Percentiles rank a stretch among this genome's conserved stretches.
These are phyloP conservation scores for Starmerella bombi DNA, from an alignment of 805 yeast genomes.

Conservation along the genomic window DNA sequence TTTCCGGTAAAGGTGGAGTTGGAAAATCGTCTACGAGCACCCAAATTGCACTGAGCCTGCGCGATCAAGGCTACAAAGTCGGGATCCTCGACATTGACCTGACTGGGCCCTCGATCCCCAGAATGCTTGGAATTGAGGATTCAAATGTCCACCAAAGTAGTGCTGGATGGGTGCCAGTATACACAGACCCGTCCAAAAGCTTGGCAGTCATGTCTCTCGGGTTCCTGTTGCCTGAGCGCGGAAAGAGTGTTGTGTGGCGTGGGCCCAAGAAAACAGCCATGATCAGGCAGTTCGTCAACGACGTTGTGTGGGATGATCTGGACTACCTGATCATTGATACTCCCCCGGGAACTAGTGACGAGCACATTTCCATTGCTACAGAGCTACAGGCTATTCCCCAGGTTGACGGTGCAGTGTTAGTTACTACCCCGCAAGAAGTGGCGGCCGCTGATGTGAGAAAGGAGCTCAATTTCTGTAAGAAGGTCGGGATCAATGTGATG, in stretches of 20 bases:
- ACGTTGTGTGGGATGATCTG: slow-evolving; percentile 76
- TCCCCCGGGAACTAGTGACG: slow-evolving; percentile 98
- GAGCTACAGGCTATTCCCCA: slow-evolving; percentile 44
- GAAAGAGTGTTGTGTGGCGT: slow-evolving; percentile 91
- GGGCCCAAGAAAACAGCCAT: slow-evolving; percentile 98
- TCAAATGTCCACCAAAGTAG: slow-evolving; percentile 68
- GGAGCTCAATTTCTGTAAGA: slow-evolving; percentile 81
- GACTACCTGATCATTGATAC: slow-evolving; percentile 82
- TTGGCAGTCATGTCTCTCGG: slow-evolving; percentile 77
- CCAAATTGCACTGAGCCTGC: slow-evolving; percentile 76
- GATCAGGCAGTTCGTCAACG: slow-evolving; percentile 85
- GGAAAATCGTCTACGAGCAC: slow-evolving; percentile 95
- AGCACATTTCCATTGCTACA: slow-evolving; percentile 93
- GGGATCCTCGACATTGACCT: slow-evolving; percentile 91
- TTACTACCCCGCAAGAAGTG: slow-evolving; percentile 91
- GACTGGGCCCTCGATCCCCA: slow-evolving; percentile 91
- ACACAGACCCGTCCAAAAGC: slow-evolving; percentile 32
- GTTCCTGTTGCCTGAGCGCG: slow-evolving; percentile 68
- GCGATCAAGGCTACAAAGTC: slow-evolving; percentile 58
- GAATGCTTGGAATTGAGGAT: slow-evolving; percentile 86
- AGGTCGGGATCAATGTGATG: slow-evolving; percentile 63
- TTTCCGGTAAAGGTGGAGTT: slow-evolving; percentile 81
- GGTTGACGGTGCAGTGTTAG: slow-evolving; percentile 88
- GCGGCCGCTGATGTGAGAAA: slow-evolving; percentile 90
- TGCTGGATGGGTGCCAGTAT: slow-evolving; percentile 89